Evolutionary conservation across 192 early-diverging fungal species (phyloP).

Genomic region (Umbelopsis ramanniana): DNA sequence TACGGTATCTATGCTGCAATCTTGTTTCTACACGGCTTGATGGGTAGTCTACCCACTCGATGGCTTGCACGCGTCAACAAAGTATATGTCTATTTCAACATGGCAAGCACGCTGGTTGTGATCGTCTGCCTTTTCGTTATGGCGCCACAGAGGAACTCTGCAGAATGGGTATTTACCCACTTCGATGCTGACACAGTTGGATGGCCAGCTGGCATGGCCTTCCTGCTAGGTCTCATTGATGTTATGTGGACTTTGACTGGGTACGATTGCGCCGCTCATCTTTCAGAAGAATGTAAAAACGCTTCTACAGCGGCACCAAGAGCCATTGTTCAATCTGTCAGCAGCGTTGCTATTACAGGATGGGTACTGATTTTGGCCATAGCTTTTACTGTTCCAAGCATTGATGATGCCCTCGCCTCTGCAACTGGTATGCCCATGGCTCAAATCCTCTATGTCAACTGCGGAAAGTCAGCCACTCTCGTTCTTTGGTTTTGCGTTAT

Average conservation of each 20-base stretch:
- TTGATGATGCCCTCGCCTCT: slow-evolving; percentile 30
- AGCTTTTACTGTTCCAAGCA: slow-evolving; percentile 41
- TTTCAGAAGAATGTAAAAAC: slow-evolving; percentile 42
- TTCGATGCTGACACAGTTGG: slow-evolving; percentile 45
- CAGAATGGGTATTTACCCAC: slow-evolving; percentile 18
- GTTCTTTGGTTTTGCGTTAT: slow-evolving; percentile 39
- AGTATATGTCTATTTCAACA: slow-evolving; percentile 12
- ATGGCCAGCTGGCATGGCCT: slow-evolving; percentile 42
- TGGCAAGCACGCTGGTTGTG: slow-evolving; percentile 19
- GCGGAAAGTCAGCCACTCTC: slow-evolving; percentile 32
- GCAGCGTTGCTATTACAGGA: slow-evolving; percentile 31
- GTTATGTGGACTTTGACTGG: slow-evolving; percentile 50
- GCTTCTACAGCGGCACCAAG: slow-evolving; percentile 42
- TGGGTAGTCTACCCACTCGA: slow-evolving; percentile 44
- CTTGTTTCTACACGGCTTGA: slow-evolving; percentile 44
- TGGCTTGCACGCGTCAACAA: slow-evolving; percentile 42
- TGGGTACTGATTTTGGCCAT: slow-evolving; percentile 45
- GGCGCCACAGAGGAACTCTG: slow-evolving; percentile 15
- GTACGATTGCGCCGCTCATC: slow-evolving; percentile 38
- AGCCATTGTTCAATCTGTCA: slow-evolving; percentile 44
- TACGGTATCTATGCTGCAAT: slow-evolving; percentile 47
- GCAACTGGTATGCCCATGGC: slow-evolving; percentile 32
- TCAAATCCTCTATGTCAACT: slow-evolving; percentile 45
- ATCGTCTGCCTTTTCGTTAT: slow-evolving; percentile 9
- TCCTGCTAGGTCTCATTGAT: slow-evolving; percentile 45